phyloP scores from a whole-genome alignment of 345 rosid genomes.

The Rubroshorea leprosula region DNA sequence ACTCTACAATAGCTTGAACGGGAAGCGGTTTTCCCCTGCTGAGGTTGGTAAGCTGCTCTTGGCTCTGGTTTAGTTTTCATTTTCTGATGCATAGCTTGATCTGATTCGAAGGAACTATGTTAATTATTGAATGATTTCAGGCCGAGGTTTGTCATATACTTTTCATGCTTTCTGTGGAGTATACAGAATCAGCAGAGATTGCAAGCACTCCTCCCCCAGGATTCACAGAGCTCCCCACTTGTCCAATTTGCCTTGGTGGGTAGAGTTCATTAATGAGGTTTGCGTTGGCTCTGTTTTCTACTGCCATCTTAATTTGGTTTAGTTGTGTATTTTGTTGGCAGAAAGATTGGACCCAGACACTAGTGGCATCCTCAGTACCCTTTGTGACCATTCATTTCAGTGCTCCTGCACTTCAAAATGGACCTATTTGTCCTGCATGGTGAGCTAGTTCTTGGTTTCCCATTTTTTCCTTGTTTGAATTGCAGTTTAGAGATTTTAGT shows the following conservation, averaged over 20 bases:
- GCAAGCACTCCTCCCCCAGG: too few species aligned
- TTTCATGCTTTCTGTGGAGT: too few species aligned
- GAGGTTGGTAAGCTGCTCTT: conserved; percentile 46
- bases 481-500: not conserved
- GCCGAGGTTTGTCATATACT: conserved; percentile 65
- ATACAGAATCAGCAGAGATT: too few species aligned
- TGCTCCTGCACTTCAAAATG: conserved; percentile 91
- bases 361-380: conserved; percentile 73
- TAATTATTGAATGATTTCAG: conserved; percentile 26
- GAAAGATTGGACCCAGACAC: conserved; percentile 95
- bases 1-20: conserved; percentile 55
- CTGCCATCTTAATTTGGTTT: not conserved
- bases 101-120: conserved; percentile 6
- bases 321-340: conserved; percentile 19
- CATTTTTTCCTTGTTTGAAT: conserved; percentile 3
- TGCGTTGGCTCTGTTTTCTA: not conserved
- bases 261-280: not conserved
- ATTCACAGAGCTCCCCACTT: conserved; percentile 62
- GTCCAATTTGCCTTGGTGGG: conserved; percentile 90
- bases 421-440: conserved; percentile 92
- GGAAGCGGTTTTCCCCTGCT: conserved; percentile 62
- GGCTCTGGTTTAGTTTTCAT: not conserved
- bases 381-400: conserved; percentile 93
- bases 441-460: conserved; percentile 26
- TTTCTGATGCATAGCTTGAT: not conserved